Base-by-base conservation (phyloP, 192 early-diverging fungal genomes). In the Lobosporangium transversale region DNA sequence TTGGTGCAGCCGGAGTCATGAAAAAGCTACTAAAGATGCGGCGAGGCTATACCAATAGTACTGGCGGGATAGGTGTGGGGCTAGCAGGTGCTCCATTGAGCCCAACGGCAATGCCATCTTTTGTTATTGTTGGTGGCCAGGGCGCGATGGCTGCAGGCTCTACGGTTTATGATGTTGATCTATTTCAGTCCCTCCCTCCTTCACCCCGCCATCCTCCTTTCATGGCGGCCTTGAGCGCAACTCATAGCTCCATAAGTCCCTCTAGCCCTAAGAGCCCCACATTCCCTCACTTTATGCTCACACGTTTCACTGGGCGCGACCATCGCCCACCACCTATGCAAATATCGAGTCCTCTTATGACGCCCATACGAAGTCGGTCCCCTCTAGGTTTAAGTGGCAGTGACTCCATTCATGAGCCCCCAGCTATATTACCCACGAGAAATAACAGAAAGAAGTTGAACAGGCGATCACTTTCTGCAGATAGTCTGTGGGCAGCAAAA, bases 1-100 rank as follows among this genome's bases (percentile, higher is more conserved):
- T 57, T 3, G 31, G 58, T 44, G 67, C 67, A 11, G 58, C 67
- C n/a, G 67, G 67, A 15, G 67, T 61, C 15, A 69, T 69, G 67
- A 69, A 69, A 31, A 69, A 69, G 30, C 42, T 69, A 0, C 50
- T 59, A 18, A 8, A 55, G 48, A 35, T 57, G 31, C 67, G 67
- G 23, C 67, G 67, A 15, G 58, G 58, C 15, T 44, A 61, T n/a
- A 61, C 51, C 12, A 45, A 15, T 29, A 47, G 26, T 21, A 47
- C 48, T 29, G 62, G 47, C 23, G 66, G 37, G 12, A n/a, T n/a
- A n/a, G n/a, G n/a, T n/a, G n/a, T n/a, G n/a, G n/a, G n/a, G n/a
- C n/a, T n/a, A n/a, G 53, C 52, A n/a, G 53, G 44, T 4, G 33
- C 50, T 15, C 49, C 24, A 15, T 30, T 15, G 18, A 37, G 54